phyloP scores from a whole-genome alignment of 129 eudicot species.

The Tanacetum coccineum region DNA sequence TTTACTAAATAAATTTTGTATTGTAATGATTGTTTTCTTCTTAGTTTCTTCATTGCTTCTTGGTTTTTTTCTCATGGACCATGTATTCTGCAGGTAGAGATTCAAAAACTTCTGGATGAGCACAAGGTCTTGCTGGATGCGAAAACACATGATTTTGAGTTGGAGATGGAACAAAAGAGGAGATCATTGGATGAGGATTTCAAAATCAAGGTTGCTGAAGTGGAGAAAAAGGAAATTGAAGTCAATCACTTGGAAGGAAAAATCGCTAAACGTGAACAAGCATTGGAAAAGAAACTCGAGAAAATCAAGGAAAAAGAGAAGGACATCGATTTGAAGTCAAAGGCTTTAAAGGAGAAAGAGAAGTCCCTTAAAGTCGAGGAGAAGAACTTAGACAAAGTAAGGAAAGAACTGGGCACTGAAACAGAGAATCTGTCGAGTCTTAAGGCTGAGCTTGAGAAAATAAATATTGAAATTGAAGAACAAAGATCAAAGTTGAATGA shows the following conservation, averaged over 20 bases:
- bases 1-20: no score
- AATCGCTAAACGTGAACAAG: slow-evolving; percentile 73
- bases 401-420: slow-evolving; percentile 55
- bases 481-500: slow-evolving; percentile 38
- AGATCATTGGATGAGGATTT: slow-evolving; percentile 60
- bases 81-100: slow-evolving; percentile 51
- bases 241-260: slow-evolving; percentile 74
- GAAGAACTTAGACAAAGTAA: slow-evolving; percentile 63
- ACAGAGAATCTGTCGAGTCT: slow-evolving; percentile 51
- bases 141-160: slow-evolving; percentile 63
- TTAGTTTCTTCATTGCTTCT: no score
- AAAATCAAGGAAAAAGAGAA: slow-evolving; percentile 80
- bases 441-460: slow-evolving; percentile 69
- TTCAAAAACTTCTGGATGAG: slow-evolving; percentile 88
- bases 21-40: no score
- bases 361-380: slow-evolving; percentile 65
- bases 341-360: slow-evolving; percentile 76
- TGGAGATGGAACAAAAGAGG: slow-evolving; percentile 79
- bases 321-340: slow-evolving; percentile 50
- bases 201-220: slow-evolving; percentile 53
- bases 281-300: slow-evolving; percentile 74
- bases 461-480: slow-evolving; percentile 52
- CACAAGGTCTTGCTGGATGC: slow-evolving; percentile 58
- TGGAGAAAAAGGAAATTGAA: slow-evolving; percentile 75
- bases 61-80: no score